Conservation (phyloP, 306 rosid genomes). For the Trifolium repens region DNA sequence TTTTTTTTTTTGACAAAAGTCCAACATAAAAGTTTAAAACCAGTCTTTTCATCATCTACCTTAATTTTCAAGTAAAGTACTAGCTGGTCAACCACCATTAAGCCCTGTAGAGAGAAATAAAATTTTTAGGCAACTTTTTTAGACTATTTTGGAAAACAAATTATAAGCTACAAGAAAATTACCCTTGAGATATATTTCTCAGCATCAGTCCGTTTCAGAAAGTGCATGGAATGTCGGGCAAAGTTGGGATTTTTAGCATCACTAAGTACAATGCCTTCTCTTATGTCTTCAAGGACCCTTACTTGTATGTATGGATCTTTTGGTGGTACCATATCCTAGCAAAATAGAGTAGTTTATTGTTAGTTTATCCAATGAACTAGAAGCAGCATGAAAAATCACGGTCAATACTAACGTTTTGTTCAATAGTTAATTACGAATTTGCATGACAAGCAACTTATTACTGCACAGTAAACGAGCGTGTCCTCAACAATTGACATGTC, state of each 20-base stretch:
- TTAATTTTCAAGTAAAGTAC: not conserved
- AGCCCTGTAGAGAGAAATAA: slow-evolving; percentile 60
- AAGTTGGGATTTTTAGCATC: slow-evolving; percentile 82
- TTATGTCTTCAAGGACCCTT: slow-evolving; percentile 87
- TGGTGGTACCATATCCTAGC: slow-evolving; percentile 96
- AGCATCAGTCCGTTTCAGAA: slow-evolving; percentile 89
- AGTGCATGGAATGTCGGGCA: slow-evolving; percentile 85
- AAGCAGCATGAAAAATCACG: not conserved
- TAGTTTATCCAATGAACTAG: not conserved
- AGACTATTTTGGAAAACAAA: slow-evolving; percentile 13
- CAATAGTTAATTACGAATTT: not conserved
- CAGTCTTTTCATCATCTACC: not conserved
- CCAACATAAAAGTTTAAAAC: too few species aligned
- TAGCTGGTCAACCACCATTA: slow-evolving; percentile 64
- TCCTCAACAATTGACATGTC: too few species aligned
- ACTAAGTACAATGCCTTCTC: slow-evolving; percentile 74
- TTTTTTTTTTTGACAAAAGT: too few species aligned
- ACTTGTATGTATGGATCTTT: slow-evolving; percentile 94
- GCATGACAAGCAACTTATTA: not conserved
- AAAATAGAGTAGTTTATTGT: slow-evolving; percentile 32
- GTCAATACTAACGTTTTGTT: not conserved
- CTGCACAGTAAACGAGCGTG: too few species aligned
- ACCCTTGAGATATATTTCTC: slow-evolving; percentile 81
- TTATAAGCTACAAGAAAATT: slow-evolving; percentile 39
- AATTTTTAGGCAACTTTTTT: slow-evolving; percentile 26